Conservation (phyloP, 1,284 basidiomycete species). For the Austropuccinia psidii region DNA sequence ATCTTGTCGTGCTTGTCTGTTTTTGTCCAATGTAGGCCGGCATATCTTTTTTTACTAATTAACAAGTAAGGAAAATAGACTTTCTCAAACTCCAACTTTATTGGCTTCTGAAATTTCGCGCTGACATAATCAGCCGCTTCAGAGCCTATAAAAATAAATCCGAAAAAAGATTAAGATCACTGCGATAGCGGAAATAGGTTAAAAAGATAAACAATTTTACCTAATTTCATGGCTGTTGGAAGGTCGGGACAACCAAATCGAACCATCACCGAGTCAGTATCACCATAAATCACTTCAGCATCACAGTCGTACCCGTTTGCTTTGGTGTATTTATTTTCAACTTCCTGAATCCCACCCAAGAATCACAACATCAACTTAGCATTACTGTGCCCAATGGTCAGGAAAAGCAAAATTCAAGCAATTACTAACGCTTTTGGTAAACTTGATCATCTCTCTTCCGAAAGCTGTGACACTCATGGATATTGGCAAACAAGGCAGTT, state of each 20-base stretch:
- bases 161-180: background rate
- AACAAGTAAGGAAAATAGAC: slow-evolving; percentile 94
- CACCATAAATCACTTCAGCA: slow-evolving; percentile 88
- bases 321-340: slow-evolving; percentile 75
- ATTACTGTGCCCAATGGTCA: background rate
- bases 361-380: background rate
- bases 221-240: slow-evolving; percentile 73
- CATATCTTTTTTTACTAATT: slow-evolving; percentile 95
- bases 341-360: slow-evolving; percentile 56
- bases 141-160: slow-evolving; percentile 56
- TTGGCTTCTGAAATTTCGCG: slow-evolving; percentile 78
- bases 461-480: slow-evolving; percentile 88
- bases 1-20: slow-evolving; percentile 93
- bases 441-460: slow-evolving; percentile 94
- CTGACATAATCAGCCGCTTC: slow-evolving; percentile 94
- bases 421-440: slow-evolving; percentile 65
- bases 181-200: background rate
- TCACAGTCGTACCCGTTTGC: slow-evolving; percentile 77
- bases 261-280: slow-evolving; percentile 97
- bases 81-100: slow-evolving; percentile 97
- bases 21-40: slow-evolving; percentile 89
- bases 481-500: slow-evolving; percentile 83
- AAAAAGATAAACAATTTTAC: slow-evolving; percentile 50
- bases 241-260: slow-evolving; percentile 83
- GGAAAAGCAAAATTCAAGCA: background rate